Base-by-base conservation (phyloP, 495 filamentous ascomycete species). In the Echria macrotheca region DNA sequence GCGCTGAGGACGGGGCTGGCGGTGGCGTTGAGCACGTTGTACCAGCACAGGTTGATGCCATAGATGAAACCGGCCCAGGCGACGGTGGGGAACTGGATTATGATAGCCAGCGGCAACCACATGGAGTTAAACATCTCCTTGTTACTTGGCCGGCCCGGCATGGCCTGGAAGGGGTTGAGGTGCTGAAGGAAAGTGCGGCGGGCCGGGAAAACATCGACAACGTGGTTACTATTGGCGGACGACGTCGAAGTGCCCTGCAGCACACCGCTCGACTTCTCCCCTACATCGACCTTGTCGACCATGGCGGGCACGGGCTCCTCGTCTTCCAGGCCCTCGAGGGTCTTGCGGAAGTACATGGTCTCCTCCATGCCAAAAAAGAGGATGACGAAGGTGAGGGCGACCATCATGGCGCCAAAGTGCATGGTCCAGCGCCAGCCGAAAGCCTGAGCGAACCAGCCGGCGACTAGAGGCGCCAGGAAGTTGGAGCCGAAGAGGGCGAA, bases 351-450 rank as follows among this genome's bases (percentile, higher is more conserved):
- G 43, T 57, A 64, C 46, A 51, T 64, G 11, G 60, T 64, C 40
- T 64, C 60, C 43, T 64, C 60, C 53, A 64, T 56, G 44, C 56
- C 43, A 28, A 64, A 58, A 33, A 58, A 60, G 11, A 51, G 24
- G 44, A 64, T 51, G 21, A 74, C 75, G 18, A 82, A 63, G 3
- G 71, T 74, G 0, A 77, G 73, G 0, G 80, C 83, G 9, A 72
- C 68, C 54, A 84, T 72, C 68, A 85, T 81, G 53, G 80, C 71
- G 2, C 75, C 77, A 48, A 76, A 56, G n/a, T 56, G 47, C 47
- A 81, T 73, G 2, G 79, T 77, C 79, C 78, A 81, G 57, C 65
- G 45, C 77, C 79, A 82, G 24, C 79, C 78, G 39, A 76, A 73
- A 24, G 75, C 75, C 50, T 82, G 69, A n/a, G 72, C 70, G 48